These are phyloP conservation scores for Porphyrellus cyaneotinctus DNA, from an alignment of 768 basidiomycete genomes.

Conservation along the genomic window DNA sequence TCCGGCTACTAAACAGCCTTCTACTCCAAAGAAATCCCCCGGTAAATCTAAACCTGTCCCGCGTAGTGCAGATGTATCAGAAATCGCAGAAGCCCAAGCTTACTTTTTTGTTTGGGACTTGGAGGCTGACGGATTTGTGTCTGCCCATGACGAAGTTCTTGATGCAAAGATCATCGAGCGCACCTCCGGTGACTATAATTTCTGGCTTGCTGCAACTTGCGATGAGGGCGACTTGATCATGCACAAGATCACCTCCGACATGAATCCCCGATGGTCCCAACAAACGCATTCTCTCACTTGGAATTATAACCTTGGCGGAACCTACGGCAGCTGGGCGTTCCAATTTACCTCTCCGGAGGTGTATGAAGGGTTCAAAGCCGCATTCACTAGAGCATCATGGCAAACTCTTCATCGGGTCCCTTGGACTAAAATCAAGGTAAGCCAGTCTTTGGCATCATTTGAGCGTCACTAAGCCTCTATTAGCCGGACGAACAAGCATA, in stretches of 20 bases:
- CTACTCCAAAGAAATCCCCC: slow-evolving; percentile 13
- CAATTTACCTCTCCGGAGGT: slow-evolving; percentile 55
- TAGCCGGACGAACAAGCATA: slow-evolving; percentile 87
- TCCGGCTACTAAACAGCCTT: slow-evolving; percentile 9
- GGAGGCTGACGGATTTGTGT: slow-evolving; percentile 43
- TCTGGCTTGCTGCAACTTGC: slow-evolving; percentile 55
- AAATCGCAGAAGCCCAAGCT: slow-evolving; percentile 42
- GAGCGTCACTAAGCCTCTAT: not conserved
- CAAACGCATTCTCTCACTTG: slow-evolving; percentile 78
- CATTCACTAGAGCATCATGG: slow-evolving; percentile 73
- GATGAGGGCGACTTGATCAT: slow-evolving; percentile 49
- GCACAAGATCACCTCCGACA: slow-evolving; percentile 60
- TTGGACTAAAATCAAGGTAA: slow-evolving; percentile 80
- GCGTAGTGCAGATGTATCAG: slow-evolving; percentile 17
- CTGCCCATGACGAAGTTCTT: slow-evolving; percentile 47
- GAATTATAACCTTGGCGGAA: slow-evolving; percentile 64
- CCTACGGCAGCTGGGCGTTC: slow-evolving; percentile 78
- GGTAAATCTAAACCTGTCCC: slow-evolving; percentile 19
- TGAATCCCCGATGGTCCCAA: slow-evolving; percentile 67
- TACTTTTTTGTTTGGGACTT: slow-evolving; percentile 62
- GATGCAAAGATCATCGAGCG: slow-evolving; percentile 50
- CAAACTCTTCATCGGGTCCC: slow-evolving; percentile 68
- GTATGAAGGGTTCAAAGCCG: slow-evolving; percentile 56
- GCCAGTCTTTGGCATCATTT: slow-evolving; percentile 7
- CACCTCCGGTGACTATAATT: slow-evolving; percentile 44